Base-by-base conservation (phyloP, 2,329 filamentous ascomycete genomes). In the Apiospora pterosperma region DNA sequence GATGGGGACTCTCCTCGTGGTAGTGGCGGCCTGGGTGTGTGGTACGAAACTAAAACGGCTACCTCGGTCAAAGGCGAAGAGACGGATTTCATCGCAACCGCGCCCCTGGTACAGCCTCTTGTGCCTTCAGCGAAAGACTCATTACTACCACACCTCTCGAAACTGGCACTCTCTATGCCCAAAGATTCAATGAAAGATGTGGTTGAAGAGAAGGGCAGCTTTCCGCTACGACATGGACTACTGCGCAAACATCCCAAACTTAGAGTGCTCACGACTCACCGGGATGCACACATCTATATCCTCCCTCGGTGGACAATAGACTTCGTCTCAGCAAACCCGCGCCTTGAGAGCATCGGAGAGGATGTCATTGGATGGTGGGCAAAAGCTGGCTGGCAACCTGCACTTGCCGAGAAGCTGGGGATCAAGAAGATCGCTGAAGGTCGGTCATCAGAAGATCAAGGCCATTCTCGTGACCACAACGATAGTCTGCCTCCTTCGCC, bases 361-460 rank as follows among this genome's bases (percentile, higher is more conserved):
- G 95, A 98, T 73, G 88, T 97, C 6, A 82, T 98, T 19, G 93
- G 94, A 7, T 97, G 92, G 91, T 97, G 94, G 93, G 92, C 94
- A 38, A 98, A 98, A 76, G 89, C 95, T 0, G 89, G 89, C 63
- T 99, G 96, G 96, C 94, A 98, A 76, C 82, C 86, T 3, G 92
- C 92, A 0, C 81, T 97, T 3, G 87, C 86, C 0, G 87, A 91
- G 62, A 97, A 97, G 77, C 83, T 98, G 8, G 86, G 89, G 1
- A 80, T 97, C 62, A 81, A 86, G 61, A 83, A 90, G 55, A 85
- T 95, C 4, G 82, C 96, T 61, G 82, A 85, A 16, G 73, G 75
- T 75, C 62, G 76, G 10, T 73, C 78, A 1, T 76, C 78, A 16
- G 76, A 79, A n/a, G 79, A 78, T 42, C 48, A 55, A 55, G 19